Base-by-base conservation (phyloP, 2,329 filamentous ascomycete genomes). In the Colletotrichum truncatum region DNA sequence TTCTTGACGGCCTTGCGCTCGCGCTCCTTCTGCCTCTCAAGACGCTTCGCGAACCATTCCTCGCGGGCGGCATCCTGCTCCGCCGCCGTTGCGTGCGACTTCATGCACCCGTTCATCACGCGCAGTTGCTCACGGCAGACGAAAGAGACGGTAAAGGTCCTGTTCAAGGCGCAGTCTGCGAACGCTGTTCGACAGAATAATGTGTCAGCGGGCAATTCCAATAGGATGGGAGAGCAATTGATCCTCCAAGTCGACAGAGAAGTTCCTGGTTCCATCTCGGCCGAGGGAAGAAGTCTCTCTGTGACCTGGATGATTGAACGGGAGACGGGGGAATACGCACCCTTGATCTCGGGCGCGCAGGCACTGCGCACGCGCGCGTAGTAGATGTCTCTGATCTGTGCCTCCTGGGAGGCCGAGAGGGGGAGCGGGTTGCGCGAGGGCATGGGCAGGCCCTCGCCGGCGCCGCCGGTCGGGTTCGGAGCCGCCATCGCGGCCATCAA, bases 61-160 rank as follows among this genome's bases (percentile, higher is more conserved):
- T 94, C 92, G 55, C 96, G 85, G 68, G 96, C 96, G 23, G 89
- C 89, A 80, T 99, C 96, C 78, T 97, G 87, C 76, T 97, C 93
- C 58, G 87, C 89, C 68, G 90, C 92, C 69, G 93, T 97, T 59
- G 95, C 94, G 81, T 97, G 91, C 60, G 85, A 79, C 71, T 94
- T 85, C 94, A 99, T 98, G 82, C 96, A 99, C 67, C 83, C 85
- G 81, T 99, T 99, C 96, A 99, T 99, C 34, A 86, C 84, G 68
- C 91, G 89, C 73, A 94, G 91, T 74, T 94, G 86, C 51, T 85
- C 80, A 57, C 93, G 91, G 82, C 96, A 99, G 56, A 89, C 87
- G 84, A 96, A 98, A 11, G 94, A 91, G 64, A 96, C 92, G 61
- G 91, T 94, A 72, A 98, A 88, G 6, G 94, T 98, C 69, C 93